phyloP scores from a whole-genome alignment of 2,329 filamentous ascomycete genomes.

The Pezizomycotina sp. region DNA sequence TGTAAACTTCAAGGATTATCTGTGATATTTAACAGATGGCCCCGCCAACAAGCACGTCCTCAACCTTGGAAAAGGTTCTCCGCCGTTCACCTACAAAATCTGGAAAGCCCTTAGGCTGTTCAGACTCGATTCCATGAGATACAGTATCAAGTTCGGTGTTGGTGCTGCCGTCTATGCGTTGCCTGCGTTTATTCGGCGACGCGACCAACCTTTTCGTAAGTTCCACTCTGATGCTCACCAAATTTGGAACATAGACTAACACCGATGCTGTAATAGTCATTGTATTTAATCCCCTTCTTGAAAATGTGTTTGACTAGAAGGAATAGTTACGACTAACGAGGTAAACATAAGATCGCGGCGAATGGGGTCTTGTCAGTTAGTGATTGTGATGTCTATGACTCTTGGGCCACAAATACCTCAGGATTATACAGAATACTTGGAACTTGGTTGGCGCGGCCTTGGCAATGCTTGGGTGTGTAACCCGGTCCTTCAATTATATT shows the following conservation, averaged over 20 bases:
- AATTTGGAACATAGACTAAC: not conserved
- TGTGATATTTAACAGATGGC: too few species aligned
- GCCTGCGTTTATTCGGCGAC: slow-evolving; percentile 69
- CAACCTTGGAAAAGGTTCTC: slow-evolving; percentile 15
- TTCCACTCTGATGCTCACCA: not conserved
- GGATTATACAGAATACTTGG: slow-evolving; percentile 73
- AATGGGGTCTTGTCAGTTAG: slow-evolving; percentile 65
- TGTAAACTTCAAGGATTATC: too few species aligned
- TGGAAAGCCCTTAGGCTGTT: slow-evolving; percentile 42
- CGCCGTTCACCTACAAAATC: slow-evolving; percentile 30
- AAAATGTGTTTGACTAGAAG: too few species aligned
- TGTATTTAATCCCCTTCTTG: too few species aligned
- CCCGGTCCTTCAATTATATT: not conserved
- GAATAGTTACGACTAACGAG: not conserved
- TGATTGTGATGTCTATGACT: slow-evolving; percentile 92
- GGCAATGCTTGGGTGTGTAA: slow-evolving; percentile 43
- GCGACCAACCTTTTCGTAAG: slow-evolving; percentile 48
- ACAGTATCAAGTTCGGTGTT: slow-evolving; percentile 82
- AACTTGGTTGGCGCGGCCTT: slow-evolving; percentile 64
- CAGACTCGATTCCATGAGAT: slow-evolving; percentile 50
- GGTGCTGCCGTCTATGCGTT: slow-evolving; percentile 79
- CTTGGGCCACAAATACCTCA: slow-evolving; percentile 92
- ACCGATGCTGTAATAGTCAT: too few species aligned
- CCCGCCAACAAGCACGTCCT: slow-evolving; percentile 13
- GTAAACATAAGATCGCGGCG: slow-evolving; percentile 42